These are phyloP conservation scores for Zostera marina DNA, from an alignment of 116 monocot species.

Conservation along the genomic window DNA sequence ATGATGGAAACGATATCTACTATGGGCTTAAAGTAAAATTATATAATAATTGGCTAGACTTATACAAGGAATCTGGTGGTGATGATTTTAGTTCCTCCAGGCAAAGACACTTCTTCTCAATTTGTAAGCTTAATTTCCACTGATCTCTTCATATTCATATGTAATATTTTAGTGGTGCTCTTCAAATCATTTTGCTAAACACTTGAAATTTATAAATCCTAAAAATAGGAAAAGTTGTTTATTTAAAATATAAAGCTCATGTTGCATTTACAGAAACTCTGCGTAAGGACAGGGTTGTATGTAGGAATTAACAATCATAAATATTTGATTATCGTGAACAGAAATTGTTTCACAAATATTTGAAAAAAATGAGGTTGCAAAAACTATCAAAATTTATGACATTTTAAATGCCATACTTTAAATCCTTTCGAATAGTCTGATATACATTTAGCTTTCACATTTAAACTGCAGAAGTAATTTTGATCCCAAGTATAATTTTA, in stretches of 20 bases:
- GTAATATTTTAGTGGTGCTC: background rate
- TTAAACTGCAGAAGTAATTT: background rate
- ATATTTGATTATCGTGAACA: too few relatives aligned
- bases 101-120: slow-evolving; percentile 64
- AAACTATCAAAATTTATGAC: too few relatives aligned
- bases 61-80: slow-evolving; percentile 20
- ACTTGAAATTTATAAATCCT: background rate
- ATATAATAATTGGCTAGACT: slow-evolving; percentile 54
- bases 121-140: slow-evolving; percentile 37
- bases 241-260: too few relatives aligned
- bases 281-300: too few relatives aligned
- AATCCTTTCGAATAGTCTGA: too few relatives aligned
- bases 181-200: background rate
- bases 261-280: too few relatives aligned
- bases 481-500: background rate
- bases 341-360: too few relatives aligned
- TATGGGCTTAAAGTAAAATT: slow-evolving; percentile 50
- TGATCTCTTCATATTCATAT: background rate
- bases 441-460: background rate
- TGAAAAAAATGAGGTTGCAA: too few relatives aligned
- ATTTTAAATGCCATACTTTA: too few relatives aligned
- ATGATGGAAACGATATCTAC: slow-evolving; percentile 1
- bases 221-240: too few relatives aligned
- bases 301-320: too few relatives aligned
- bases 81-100: slow-evolving; percentile 36